Evolutionary conservation across 257 asterid species (phyloP), one percentile per base, ranked within the genome.

Genomic region (Schizonepeta tenuifolia): DNA sequence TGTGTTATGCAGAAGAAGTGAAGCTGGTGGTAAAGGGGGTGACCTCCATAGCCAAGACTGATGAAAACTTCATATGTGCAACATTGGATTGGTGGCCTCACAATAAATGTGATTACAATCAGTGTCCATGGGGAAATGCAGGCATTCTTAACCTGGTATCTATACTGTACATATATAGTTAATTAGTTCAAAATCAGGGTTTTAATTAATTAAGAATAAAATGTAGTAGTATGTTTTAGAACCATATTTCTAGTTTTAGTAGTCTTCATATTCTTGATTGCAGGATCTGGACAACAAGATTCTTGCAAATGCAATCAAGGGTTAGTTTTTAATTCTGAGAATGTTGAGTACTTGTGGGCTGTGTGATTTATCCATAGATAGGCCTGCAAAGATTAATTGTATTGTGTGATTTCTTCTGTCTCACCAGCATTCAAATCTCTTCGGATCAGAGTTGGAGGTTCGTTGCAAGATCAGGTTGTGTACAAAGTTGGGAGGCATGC

Each of bases 11-110:
- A 49, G 89, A 75, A 26, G 71, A 79, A 70, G 89, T 90, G 76
- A 75, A 69, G 70, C n/a, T 90, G 68, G 70, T 56, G 66, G 87
- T 90, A 31, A 70, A 72, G 35, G 81, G 92, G 4, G 79, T 55
- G 17, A 79, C 73, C 40, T 57, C 87, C 79, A 82, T 87, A 6
- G 95, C 89, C 9, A 60, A 60, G 59, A 90, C 92, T 33, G 96
- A 90, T 72, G 89, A 86, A 9, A 79, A 78, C 76, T 90, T 90
- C 74, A 71, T 90, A 0, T 90, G 96, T 79, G 90, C 88, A 12
- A 90, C 96, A 47, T 22, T 90, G 74, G 96, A 90, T 73, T 90
- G 96, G 96, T 90, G 96, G 96, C 96, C 96, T 46, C 71, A 73
- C 40, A 76, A 65, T 43, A 90, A 90, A 64, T 90, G 95, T 71